Conservation (phyloP, 139 green algal genomes). For the Pleodorina starrii region DNA sequence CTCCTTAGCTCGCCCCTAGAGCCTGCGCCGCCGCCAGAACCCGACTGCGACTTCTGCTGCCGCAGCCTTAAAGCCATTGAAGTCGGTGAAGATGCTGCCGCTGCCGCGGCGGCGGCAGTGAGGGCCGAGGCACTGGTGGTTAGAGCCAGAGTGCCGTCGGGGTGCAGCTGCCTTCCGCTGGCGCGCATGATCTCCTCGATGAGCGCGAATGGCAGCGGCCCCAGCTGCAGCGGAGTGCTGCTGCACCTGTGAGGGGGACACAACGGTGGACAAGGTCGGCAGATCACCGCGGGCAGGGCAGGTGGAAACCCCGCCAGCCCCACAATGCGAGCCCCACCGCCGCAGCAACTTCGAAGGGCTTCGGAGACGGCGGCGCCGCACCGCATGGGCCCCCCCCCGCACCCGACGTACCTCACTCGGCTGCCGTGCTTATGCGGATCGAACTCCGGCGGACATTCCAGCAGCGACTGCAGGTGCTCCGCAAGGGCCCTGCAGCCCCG, state of each 20-base stretch:
- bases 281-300: neutral
- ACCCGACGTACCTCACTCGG: constrained; percentile 32
- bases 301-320: too few species aligned
- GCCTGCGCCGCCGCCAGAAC: too few species aligned
- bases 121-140: neutral
- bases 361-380: too few species aligned
- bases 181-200: constrained; percentile 47
- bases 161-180: constrained; percentile 19
- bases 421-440: constrained; percentile 18
- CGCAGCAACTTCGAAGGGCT: too few species aligned
- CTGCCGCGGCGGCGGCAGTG: neutral
- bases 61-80: too few species aligned
- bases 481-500: constrained; percentile 14
- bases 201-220: constrained; percentile 35
- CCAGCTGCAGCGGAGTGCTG: constrained; percentile 45
- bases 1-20: too few species aligned
- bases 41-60: too few species aligned
- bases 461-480: constrained; percentile 29
- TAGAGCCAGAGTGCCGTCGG: constrained; percentile 29
- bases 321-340: too few species aligned
- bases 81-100: neutral
- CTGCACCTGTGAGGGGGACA: constrained; percentile 15
- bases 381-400: too few species aligned
- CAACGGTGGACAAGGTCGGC: neutral
- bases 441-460: constrained; percentile 44